phyloP scores from a whole-genome alignment of 2,329 filamentous ascomycete genomes.

The Penicillium sp. region DNA sequence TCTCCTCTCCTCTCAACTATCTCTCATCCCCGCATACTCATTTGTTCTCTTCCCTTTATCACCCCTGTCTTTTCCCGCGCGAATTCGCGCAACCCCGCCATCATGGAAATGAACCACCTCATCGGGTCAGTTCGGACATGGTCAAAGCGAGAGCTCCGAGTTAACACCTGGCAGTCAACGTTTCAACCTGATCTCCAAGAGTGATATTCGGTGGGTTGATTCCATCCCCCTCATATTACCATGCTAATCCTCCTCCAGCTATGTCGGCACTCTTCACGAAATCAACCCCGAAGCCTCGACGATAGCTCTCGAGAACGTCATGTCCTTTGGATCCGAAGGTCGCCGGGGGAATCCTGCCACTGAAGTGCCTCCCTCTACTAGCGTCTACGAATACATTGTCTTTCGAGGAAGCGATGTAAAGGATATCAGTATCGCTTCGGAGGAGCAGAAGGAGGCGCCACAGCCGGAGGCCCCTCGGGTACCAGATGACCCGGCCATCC shows the following conservation, averaged over 20 bases:
- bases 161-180: constrained; percentile 66
- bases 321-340: constrained; percentile 91
- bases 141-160: constrained; percentile 35
- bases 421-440: constrained; percentile 90
- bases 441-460: constrained; percentile 69
- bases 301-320: constrained; percentile 94
- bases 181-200: constrained; percentile 96
- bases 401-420: constrained; percentile 99
- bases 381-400: constrained; percentile 97
- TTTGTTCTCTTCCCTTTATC: constrained; percentile 23
- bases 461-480: constrained; percentile 75
- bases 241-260: constrained; percentile 60
- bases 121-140: constrained; percentile 47
- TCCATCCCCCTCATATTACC: constrained; percentile 17
- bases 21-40: constrained; percentile 10
- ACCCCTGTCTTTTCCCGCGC: constrained; percentile 29
- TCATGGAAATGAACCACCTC: constrained; percentile 54
- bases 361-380: constrained; percentile 80
- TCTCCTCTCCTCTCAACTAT: constrained; percentile 25
- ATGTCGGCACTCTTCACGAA: constrained; percentile 92
- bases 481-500: constrained; percentile 93
- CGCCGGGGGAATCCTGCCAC: constrained; percentile 76
- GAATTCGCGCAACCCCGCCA: constrained; percentile 30
- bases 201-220: constrained; percentile 81
- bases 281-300: constrained; percentile 98